Percentiles rank a stretch among this genome's conserved stretches.
Evolutionary conservation across 495 filamentous ascomycete species (phyloP).

Genomic region (Lasiosphaeriaceae sp.): DNA sequence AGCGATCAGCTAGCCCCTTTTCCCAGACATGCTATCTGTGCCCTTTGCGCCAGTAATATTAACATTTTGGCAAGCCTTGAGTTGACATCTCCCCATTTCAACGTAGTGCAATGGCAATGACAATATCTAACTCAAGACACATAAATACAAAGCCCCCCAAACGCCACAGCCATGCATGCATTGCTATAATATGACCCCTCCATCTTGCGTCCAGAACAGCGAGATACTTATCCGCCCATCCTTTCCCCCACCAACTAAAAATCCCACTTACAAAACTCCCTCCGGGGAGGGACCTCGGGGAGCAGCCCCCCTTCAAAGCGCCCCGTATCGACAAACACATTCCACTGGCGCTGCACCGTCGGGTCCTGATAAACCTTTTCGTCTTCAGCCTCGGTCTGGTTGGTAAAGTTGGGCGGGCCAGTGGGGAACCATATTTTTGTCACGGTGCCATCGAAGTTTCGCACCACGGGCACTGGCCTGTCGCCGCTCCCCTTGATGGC

Average conservation of each 20-base stretch:
- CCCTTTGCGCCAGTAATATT: too few relatives aligned
- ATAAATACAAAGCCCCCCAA: too few relatives aligned
- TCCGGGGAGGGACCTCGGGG: conserved; percentile 67
- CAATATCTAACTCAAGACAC: too few relatives aligned
- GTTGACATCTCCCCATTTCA: too few relatives aligned
- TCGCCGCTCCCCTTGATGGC: conserved; percentile 13
- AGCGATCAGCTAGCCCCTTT: too few relatives aligned
- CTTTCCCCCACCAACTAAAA: conserved; percentile 43
- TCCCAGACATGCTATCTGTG: too few relatives aligned
- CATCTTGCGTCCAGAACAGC: too few relatives aligned
- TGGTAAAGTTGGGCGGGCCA: conserved; percentile 58
- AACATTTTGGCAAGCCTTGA: too few relatives aligned
- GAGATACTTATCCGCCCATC: background rate
- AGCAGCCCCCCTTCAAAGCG: conserved; percentile 60
- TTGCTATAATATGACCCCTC: too few relatives aligned
- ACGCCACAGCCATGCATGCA: too few relatives aligned
- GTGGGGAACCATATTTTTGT: conserved; percentile 66
- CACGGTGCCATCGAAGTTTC: conserved; percentile 38
- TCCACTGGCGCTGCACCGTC: conserved; percentile 52
- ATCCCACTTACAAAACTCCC: conserved; percentile 69
- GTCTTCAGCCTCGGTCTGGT: conserved; percentile 49
- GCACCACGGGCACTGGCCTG: conserved; percentile 30
- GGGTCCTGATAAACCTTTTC: conserved; percentile 41
- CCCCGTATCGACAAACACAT: conserved; percentile 55
- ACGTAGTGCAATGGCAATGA: too few relatives aligned